Evolutionary conservation across 2,329 filamentous ascomycete species (phyloP), one percentile per base, ranked within the genome.

Genomic region (Cladosporium sp.): DNA sequence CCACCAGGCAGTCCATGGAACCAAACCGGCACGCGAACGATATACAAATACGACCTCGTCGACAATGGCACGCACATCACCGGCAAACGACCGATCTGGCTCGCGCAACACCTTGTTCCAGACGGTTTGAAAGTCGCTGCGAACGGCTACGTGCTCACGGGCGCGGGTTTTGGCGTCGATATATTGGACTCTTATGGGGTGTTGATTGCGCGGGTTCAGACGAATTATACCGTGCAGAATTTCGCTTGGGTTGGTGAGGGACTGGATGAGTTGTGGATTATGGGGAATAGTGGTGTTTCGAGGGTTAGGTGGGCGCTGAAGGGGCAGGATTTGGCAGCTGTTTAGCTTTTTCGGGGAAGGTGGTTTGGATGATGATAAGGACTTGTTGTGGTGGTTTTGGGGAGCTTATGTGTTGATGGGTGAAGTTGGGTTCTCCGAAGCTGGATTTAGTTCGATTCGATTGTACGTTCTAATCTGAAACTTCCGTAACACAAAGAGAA

Each of bases 141-240:
- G 9, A 71, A 73, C 52, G 70, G 71, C 1, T 69, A 68, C 39
- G 61, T 72, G 27, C 54, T 73, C 20, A 66, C 69, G 7, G 71
- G 58, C n/a, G 57, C 67, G 6, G 70, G 69, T 1, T 58, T 55
- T 11, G 69, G 71, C 3, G 65, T 73, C 5, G 69, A 73, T 58
- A 59, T 75, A 13, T 43, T 72, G 19, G 69, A 72, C 53, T 55
- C 58, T 25, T 54, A 58, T 30, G 71, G 71, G 0, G 61, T 64
- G 35, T 57, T 71, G 53, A 57, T 73, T 19, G 55, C 69, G 62
- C 12, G 65, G n/a, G 52, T 72, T 9, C 68, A 72, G 59, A 72
- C 70, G n/a, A 70, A 69, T 49, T 72, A 67, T 51, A 66, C 68
- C 2, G 71, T 72, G 35, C 66, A 72, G 59, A 74, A 74, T 53